Conservation (phyloP, 257 asterid species). For the Henckelia pumila region DNA sequence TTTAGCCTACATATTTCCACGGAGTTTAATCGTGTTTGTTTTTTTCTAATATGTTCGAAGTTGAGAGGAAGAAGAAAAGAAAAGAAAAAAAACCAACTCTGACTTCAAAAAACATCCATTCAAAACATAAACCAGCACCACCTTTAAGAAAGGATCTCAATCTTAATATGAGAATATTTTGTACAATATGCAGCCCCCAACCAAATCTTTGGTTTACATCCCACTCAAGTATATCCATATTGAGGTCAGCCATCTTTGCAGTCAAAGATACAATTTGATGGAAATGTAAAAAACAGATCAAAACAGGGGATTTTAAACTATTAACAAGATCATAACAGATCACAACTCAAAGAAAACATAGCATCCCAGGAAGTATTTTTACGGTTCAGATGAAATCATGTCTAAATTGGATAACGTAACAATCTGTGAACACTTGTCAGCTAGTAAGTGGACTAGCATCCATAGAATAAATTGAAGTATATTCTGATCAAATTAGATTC, state of each 20-base stretch:
- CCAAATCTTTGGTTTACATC: not conserved
- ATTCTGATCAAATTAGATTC: too few relatives aligned
- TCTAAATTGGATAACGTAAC: not conserved
- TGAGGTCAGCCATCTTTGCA: too few relatives aligned
- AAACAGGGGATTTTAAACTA: not conserved
- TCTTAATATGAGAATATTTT: not conserved
- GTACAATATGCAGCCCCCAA: not conserved
- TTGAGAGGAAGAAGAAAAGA: too few relatives aligned
- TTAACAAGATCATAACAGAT: not conserved
- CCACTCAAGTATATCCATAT: too few relatives aligned
- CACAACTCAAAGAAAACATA: not conserved
- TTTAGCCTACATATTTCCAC: too few relatives aligned
- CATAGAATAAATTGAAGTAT: not conserved
- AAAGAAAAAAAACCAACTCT: not conserved
- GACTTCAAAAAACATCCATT: too few relatives aligned
- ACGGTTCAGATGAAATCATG: not conserved
- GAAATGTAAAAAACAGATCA: not conserved
- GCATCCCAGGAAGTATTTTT: not conserved
- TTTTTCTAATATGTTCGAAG: too few relatives aligned
- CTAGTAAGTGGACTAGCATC: not conserved
- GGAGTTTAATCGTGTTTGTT: too few relatives aligned
- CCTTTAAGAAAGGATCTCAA: not conserved
- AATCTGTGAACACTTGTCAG: not conserved
- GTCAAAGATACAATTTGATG: not conserved
- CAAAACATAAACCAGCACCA: too few relatives aligned